Evolutionary conservation across 1,139 yeast genomes (phyloP).

Genomic region (Yamadazyma blattariae): DNA sequence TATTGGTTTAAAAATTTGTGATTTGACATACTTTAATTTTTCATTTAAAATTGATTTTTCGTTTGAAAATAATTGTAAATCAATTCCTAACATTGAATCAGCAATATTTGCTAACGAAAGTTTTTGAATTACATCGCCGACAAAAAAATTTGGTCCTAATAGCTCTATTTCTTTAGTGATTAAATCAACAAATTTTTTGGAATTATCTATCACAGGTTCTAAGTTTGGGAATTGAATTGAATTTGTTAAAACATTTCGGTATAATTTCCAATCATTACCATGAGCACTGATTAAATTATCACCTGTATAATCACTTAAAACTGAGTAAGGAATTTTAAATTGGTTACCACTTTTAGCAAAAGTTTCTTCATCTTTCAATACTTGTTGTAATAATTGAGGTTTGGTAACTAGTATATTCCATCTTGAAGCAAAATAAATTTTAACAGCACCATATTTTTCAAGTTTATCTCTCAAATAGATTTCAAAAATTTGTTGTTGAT

Average conservation of each 20-base stretch:
- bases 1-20: slow-evolving; percentile 55
- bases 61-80: slow-evolving; percentile 29
- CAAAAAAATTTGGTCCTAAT: slow-evolving; percentile 15
- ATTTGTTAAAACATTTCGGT: slow-evolving; percentile 44
- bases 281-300: slow-evolving; percentile 63
- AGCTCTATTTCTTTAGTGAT: slow-evolving; percentile 9
- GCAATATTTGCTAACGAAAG: slow-evolving; percentile 51
- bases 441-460: slow-evolving; percentile 56
- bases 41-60: slow-evolving; percentile 33
- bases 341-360: slow-evolving; percentile 64
- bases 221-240: slow-evolving; percentile 51
- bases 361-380: slow-evolving; percentile 47
- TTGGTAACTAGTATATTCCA: slow-evolving; percentile 58
- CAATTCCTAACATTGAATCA: slow-evolving; percentile 48
- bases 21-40: slow-evolving; percentile 43
- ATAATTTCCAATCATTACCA: slow-evolving; percentile 51
- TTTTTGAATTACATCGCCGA: slow-evolving; percentile 45
- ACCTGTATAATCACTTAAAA: slow-evolving; percentile 56
- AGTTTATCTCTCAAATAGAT: slow-evolving; percentile 36
- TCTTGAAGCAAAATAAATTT: slow-evolving; percentile 58
- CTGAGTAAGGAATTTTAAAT: slow-evolving; percentile 55
- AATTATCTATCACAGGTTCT: slow-evolving; percentile 8
- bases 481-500: slow-evolving; percentile 49
- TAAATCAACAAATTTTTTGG: slow-evolving; percentile 8
- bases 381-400: slow-evolving; percentile 45